phyloP scores from a whole-genome alignment of 805 yeast genomes.

The Spathaspora girioi region DNA sequence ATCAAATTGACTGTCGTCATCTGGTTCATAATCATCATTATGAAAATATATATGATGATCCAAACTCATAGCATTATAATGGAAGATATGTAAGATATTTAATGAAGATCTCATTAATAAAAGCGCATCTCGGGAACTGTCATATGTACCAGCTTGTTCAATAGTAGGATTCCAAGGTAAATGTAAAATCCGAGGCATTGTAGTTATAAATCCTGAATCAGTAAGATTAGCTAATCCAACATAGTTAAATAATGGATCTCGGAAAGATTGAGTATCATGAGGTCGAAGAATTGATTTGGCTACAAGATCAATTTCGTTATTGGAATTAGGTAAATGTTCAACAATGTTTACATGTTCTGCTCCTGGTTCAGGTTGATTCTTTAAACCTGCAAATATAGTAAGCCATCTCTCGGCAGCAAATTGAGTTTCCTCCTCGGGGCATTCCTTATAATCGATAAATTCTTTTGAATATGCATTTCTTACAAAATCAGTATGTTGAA shows the following conservation, averaged over 20 bases:
- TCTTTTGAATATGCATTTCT: conserved; percentile 37
- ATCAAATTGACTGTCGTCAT: conserved; percentile 19
- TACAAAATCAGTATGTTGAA: conserved; percentile 34
- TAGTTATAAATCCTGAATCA: conserved; percentile 38
- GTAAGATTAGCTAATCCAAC: conserved; percentile 36
- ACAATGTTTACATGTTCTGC: conserved; percentile 1
- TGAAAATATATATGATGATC: conserved; percentile 45
- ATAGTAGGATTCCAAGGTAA: conserved; percentile 41
- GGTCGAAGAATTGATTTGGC: conserved; percentile 11
- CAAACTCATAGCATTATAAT: conserved; percentile 43
- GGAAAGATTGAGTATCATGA: conserved; percentile 15
- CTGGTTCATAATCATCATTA: conserved; percentile 17
- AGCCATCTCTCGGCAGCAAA: conserved; percentile 38
- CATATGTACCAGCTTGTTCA: conserved; percentile 27
- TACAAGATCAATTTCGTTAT: background rate
- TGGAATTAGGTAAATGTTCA: conserved; percentile 8
- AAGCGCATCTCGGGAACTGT: conserved; percentile 30
- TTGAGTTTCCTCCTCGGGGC: conserved; percentile 30
- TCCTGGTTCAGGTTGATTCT: conserved; percentile 11
- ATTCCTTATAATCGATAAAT: conserved; percentile 25
- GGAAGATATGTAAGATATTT: conserved; percentile 33
- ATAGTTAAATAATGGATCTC: conserved; percentile 25
- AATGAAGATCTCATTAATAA: conserved; percentile 24
- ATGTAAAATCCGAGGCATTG: conserved; percentile 38
- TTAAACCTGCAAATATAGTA: conserved; percentile 36